Percentiles rank a stretch among this genome's conserved stretches.
These are phyloP conservation scores for Ophiocordyceps camponoti-leonardi DNA, from an alignment of 2,329 filamentous ascomycete species.

Conservation along the genomic window DNA sequence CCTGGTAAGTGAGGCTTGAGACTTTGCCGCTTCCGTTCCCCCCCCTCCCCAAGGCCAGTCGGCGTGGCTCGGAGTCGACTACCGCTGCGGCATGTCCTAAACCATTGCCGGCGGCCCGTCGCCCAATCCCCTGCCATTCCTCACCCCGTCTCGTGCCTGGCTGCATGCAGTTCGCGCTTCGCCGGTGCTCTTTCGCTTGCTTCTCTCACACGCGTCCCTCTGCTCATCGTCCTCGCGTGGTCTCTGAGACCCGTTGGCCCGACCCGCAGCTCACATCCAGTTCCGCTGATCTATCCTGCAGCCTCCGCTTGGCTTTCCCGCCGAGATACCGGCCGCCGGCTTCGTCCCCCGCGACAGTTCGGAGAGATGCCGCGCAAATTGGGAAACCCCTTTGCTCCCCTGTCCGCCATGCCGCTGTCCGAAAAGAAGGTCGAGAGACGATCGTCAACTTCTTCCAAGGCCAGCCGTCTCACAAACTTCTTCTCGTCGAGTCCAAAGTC, in stretches of 20 bases:
- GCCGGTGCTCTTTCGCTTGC: background rate
- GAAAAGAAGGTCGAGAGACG: conserved; percentile 38
- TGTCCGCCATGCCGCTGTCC: conserved; percentile 26
- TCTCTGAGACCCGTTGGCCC: background rate
- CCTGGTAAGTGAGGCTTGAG: background rate
- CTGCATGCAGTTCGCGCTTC: background rate
- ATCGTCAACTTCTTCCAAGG: conserved; percentile 47
- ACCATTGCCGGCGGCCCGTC: background rate
- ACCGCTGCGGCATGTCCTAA: background rate
- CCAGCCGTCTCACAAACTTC: conserved; percentile 64
- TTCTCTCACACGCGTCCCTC: background rate
- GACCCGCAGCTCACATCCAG: background rate
- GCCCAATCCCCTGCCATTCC: background rate
- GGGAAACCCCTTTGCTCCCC: conserved; percentile 36
- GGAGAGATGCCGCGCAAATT: conserved; percentile 42
- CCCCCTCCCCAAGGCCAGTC: background rate
- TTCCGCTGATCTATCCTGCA: too few relatives aligned
- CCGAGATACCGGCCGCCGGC: background rate
- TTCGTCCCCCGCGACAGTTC: background rate
- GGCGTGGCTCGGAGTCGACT: background rate
- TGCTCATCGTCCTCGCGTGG: background rate
- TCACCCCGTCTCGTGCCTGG: background rate
- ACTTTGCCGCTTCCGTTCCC: background rate
- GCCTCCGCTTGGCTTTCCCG: too few relatives aligned
- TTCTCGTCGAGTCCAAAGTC: conserved; percentile 68